Conservation (phyloP, 2,329 filamentous ascomycete genomes). For the Macrophomina phaseolina region DNA sequence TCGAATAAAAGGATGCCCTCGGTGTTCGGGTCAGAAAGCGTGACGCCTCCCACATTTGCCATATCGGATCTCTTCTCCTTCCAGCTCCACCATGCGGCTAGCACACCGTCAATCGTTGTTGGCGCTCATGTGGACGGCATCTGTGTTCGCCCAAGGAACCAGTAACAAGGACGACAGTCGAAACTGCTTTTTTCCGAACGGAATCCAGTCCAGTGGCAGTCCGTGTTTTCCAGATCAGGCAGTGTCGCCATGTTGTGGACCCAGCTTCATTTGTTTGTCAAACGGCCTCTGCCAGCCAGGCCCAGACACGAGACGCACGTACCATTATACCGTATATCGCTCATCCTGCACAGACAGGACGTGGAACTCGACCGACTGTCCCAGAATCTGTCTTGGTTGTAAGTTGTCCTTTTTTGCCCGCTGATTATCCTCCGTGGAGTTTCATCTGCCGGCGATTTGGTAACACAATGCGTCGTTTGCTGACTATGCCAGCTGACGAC, state of each 20-base stretch:
- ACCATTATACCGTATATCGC: constrained; percentile 33
- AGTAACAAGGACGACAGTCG: constrained; percentile 23
- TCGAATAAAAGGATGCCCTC: background rate
- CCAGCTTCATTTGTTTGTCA: constrained; percentile 34
- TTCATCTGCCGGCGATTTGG: background rate
- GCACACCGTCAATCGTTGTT: background rate
- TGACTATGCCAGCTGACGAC: constrained; percentile 25
- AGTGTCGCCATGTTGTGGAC: constrained; percentile 35
- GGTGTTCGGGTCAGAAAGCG: background rate
- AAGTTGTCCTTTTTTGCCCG: constrained; percentile 14
- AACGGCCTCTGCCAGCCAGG: constrained; percentile 35
- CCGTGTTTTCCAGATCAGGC: constrained; percentile 31
- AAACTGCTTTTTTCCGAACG: constrained; percentile 35
- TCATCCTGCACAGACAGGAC: constrained; percentile 34
- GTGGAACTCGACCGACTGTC: constrained; percentile 34
- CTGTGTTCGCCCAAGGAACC: constrained; percentile 2
- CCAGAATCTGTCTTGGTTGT: constrained; percentile 32
- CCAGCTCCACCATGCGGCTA: constrained; percentile 5
- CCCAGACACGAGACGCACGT: constrained; percentile 29
- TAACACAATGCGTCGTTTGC: background rate
- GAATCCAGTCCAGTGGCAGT: constrained; percentile 30
- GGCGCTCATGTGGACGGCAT: background rate
- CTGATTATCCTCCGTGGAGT: no score
- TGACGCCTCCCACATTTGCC: background rate
- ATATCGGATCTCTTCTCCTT: background rate